Evolutionary conservation across 2,329 filamentous ascomycete species (phyloP).

Genomic region (Penicillium sp.): DNA sequence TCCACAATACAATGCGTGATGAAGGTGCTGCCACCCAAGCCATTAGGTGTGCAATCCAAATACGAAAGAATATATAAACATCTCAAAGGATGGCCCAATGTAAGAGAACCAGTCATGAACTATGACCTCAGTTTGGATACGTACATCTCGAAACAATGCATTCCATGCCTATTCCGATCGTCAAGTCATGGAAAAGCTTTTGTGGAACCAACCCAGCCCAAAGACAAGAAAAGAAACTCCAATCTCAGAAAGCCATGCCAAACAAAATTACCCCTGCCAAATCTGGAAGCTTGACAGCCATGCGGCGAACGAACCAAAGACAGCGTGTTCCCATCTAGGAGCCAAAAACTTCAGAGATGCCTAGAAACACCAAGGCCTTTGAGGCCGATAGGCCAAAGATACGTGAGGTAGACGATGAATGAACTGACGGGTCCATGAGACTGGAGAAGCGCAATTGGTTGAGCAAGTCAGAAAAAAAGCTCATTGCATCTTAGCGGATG

Average conservation of each 20-base stretch:
- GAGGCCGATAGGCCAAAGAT: too few relatives aligned
- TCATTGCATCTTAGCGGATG: slow-evolving; percentile 3
- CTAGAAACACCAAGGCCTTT: too few relatives aligned
- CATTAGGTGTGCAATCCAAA: too few relatives aligned
- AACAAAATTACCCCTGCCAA: slow-evolving; percentile 2
- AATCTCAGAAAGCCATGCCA: slow-evolving; percentile 9
- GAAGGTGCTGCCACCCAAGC: too few relatives aligned
- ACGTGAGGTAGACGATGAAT: not conserved
- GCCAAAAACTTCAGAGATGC: not conserved
- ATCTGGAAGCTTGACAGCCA: too few relatives aligned
- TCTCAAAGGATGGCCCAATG: slow-evolving; percentile 2
- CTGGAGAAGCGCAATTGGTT: not conserved
- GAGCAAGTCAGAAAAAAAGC: not conserved
- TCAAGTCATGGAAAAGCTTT: slow-evolving; percentile 21
- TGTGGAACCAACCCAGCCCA: slow-evolving; percentile 9
- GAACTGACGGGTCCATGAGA: not conserved
- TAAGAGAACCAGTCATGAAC: slow-evolving; percentile 8
- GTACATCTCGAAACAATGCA: slow-evolving; percentile 1
- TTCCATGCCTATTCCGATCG: slow-evolving; percentile 17
- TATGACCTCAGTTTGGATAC: slow-evolving; percentile 4
- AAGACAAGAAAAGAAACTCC: slow-evolving; percentile 13
- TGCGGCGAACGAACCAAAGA: too few relatives aligned
- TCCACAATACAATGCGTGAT: too few relatives aligned
- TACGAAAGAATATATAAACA: too few relatives aligned
- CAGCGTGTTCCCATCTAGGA: too few relatives aligned